phyloP scores from a whole-genome alignment of 495 filamentous ascomycete species.

The Terfezia claveryi region DNA sequence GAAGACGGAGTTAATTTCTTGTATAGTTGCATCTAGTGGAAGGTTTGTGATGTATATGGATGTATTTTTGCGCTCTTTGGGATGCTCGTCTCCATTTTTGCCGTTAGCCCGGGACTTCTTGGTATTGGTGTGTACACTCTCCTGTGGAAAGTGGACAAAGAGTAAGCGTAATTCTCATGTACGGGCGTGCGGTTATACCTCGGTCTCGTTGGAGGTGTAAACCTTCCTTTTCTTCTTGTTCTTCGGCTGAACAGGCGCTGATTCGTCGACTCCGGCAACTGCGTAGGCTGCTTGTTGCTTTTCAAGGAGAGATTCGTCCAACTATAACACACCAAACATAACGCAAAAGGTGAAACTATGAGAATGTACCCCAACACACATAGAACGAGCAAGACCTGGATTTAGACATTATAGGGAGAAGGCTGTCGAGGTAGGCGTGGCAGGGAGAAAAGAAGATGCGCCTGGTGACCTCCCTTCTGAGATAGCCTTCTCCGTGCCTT shows the following conservation, averaged over 20 bases:
- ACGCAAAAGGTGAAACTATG: neutral
- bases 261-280: constrained; percentile 42
- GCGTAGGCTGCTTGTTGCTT: constrained; percentile 59
- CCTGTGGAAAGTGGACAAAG: neutral
- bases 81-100: constrained; percentile 18
- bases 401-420: neutral
- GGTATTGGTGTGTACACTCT: constrained; percentile 6
- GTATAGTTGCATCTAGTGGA: constrained; percentile 48
- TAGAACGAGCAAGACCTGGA: neutral
- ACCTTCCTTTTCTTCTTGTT: constrained; percentile 57
- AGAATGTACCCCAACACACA: neutral
- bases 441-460: neutral
- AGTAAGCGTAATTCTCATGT: neutral
- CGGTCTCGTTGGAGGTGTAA: constrained; percentile 20
- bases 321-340: neutral
- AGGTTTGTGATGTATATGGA: constrained; percentile 79
- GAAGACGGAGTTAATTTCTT: constrained; percentile 68
- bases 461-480: neutral
- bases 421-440: neutral
- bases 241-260: constrained; percentile 28
- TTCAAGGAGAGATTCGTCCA: constrained; percentile 54
- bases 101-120: constrained; percentile 41
- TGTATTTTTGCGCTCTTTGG: constrained; percentile 32
- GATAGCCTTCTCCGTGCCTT: no score
- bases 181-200: constrained; percentile 2